Conservation (phyloP, 176 grass and related monocot species). For the Triticum monococcum region DNA sequence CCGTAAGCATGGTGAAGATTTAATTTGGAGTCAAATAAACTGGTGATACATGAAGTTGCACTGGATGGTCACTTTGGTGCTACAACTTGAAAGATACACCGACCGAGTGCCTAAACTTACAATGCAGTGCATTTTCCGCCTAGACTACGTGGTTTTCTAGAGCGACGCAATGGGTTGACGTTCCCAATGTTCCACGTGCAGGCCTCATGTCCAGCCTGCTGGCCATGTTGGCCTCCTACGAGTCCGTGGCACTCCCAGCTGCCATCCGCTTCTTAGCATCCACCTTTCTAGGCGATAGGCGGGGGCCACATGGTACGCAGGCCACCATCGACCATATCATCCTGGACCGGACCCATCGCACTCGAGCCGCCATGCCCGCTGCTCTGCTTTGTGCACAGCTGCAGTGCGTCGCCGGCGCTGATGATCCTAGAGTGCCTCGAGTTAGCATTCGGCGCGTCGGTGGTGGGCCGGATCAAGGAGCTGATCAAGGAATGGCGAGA, state of each 20-base stretch:
- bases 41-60: too few species aligned
- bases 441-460: slow-evolving; percentile 55
- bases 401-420: slow-evolving; percentile 80
- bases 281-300: slow-evolving; percentile 73
- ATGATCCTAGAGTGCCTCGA: slow-evolving; percentile 62
- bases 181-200: slow-evolving; percentile 93
- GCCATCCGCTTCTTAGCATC: slow-evolving; percentile 74
- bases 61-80: too few species aligned
- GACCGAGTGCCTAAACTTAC: not conserved
- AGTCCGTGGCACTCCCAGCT: slow-evolving; percentile 48
- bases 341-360: slow-evolving; percentile 56
- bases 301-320: slow-evolving; percentile 75
- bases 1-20: too few species aligned
- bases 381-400: slow-evolving; percentile 89
- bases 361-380: slow-evolving; percentile 37
- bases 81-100: not conserved
- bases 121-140: not conserved
- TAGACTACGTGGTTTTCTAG: slow-evolving; percentile 10
- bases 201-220: slow-evolving; percentile 39
- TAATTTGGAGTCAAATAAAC: not conserved
- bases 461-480: slow-evolving; percentile 96
- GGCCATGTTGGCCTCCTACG: slow-evolving; percentile 54
- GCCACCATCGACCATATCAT: slow-evolving; percentile 97
- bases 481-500: slow-evolving; percentile 96
- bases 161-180: slow-evolving; percentile 63